Base-by-base conservation (phyloP, 257 asterid genomes). In the Salvia miltiorrhiza region DNA sequence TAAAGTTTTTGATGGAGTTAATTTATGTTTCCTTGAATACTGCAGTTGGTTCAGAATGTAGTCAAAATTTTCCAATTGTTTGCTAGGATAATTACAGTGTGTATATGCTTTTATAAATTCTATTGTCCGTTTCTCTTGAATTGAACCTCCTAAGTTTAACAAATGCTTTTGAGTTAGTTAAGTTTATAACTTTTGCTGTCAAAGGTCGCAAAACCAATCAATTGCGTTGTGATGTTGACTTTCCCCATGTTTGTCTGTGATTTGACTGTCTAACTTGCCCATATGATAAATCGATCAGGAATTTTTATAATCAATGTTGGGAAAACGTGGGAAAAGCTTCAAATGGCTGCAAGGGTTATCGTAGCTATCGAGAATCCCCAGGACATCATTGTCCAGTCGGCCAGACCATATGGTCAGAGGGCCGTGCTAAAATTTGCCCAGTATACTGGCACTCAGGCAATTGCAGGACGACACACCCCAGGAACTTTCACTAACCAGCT, bases 401-500 rank as follows among this genome's bases (percentile, higher is more conserved):
- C 85, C 9, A 71, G 82, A 11, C 85, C 85, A 2, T 80, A 80
- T 49, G 85, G 85, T 67, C 82, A 81, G 79, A 78, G 86, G 26
- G 86, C 86, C 4, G 84, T 82, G 17, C 41, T 82, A 67, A 82
- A 78, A 47, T 82, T 82, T 73, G 86, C 86, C 7, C 84, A 82
- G 21, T 76, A 82, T 24, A 81, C 86, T 5, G 81, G 86, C 3
- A 43, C 69, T 1, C 65, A 78, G 28, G 86, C 87, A 0, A 82
- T 78, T 61, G 86, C 84, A 1, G 86, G 82, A n/a, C 74, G 84
- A 28, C 86, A 82, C 74, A 79, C 86, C 16, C 86, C 84, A 28
- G 86, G 84, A 9, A 79, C 82, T 0, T 76, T 79, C 59, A 82
- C 84, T 13, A 78, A 78, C 40, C 83, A 82, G 76, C 73, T 82